Conservation (phyloP, 1,284 basidiomycete genomes). For the Tremellales sp. region DNA sequence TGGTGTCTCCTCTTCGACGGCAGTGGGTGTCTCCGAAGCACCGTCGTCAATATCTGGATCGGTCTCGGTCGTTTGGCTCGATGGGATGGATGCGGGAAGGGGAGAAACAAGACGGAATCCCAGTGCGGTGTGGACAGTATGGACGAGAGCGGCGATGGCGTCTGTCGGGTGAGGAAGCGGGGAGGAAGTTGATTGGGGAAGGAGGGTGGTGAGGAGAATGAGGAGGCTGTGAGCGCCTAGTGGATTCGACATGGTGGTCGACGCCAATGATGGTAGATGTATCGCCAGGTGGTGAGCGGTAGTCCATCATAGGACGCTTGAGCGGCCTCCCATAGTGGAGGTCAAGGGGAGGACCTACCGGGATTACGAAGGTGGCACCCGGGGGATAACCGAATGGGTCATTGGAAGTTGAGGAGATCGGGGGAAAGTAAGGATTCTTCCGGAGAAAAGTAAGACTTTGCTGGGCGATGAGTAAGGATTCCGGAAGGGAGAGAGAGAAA, state of each 20-base stretch:
- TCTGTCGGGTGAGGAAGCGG: conserved; percentile 42
- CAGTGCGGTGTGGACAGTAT: conserved; percentile 48
- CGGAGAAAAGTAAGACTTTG: too few species aligned
- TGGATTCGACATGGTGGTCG: conserved; percentile 28
- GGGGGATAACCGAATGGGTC: too few species aligned
- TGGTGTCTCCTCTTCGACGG: conserved; percentile 38
- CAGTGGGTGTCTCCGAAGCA: conserved; percentile 42
- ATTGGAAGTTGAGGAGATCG: too few species aligned
- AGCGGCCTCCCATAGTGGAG: too few species aligned
- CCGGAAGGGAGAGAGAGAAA: too few species aligned
- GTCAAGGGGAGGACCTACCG: too few species aligned
- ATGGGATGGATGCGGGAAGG: background rate
- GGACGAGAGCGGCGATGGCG: conserved; percentile 46
- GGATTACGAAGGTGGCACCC: too few species aligned
- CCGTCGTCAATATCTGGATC: conserved; percentile 29
- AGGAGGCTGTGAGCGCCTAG: conserved; percentile 25
- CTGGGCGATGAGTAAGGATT: too few species aligned
- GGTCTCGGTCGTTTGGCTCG: background rate
- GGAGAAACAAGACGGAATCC: conserved; percentile 43
- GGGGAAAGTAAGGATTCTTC: too few species aligned
- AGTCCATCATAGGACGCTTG: too few species aligned
- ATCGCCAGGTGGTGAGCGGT: background rate
- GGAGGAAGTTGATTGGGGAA: conserved; percentile 31
- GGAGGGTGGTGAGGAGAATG: conserved; percentile 19
- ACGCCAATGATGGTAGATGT: background rate